A percentile compares a stretch with the other conserved stretches of the same genome.
Evolutionary conservation across 139 green algal genomes (phyloP).

Genomic region (Zygnema circumcarinatum): DNA sequence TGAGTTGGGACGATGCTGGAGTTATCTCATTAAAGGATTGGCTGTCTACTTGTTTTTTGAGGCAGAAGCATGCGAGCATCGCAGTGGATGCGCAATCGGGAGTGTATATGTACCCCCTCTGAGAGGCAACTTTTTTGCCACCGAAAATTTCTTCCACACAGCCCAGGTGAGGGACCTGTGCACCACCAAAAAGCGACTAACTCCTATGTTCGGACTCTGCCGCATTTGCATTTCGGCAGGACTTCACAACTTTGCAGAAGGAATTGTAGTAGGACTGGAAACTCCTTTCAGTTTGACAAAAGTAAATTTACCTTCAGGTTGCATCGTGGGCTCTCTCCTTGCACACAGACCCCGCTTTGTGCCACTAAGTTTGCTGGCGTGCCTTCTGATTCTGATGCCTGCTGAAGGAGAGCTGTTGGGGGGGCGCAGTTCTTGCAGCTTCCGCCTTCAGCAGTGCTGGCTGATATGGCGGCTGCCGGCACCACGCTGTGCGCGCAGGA

Average conservation of each 20-base stretch:
- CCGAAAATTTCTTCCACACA: slow-evolving; percentile 63
- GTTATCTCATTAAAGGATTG: no score
- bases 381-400: no score
- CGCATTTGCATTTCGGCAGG: no score
- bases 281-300: no score
- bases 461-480: slow-evolving; percentile 42
- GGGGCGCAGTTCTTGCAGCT: slow-evolving; percentile 49
- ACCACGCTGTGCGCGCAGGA: slow-evolving; percentile 21
- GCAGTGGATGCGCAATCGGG: slow-evolving; percentile 16
- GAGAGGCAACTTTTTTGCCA: slow-evolving; percentile 49
- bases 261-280: no score
- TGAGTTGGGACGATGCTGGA: neutral
- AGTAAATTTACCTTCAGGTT: no score
- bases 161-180: slow-evolving; percentile 21
- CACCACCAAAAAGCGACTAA: neutral
- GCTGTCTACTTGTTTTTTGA: no score
- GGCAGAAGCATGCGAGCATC: slow-evolving; percentile 32
- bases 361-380: no score
- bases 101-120: slow-evolving; percentile 26
- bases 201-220: neutral
- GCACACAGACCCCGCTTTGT: no score
- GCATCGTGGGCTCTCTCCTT: no score
- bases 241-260: no score
- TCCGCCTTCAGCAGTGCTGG: slow-evolving; percentile 7
- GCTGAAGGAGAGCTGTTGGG: no score